Evolutionary conservation across 2,329 filamentous ascomycete species (phyloP), one percentile per base, ranked within the genome.

Genomic region (Pseudogymnoascus sp.): DNA sequence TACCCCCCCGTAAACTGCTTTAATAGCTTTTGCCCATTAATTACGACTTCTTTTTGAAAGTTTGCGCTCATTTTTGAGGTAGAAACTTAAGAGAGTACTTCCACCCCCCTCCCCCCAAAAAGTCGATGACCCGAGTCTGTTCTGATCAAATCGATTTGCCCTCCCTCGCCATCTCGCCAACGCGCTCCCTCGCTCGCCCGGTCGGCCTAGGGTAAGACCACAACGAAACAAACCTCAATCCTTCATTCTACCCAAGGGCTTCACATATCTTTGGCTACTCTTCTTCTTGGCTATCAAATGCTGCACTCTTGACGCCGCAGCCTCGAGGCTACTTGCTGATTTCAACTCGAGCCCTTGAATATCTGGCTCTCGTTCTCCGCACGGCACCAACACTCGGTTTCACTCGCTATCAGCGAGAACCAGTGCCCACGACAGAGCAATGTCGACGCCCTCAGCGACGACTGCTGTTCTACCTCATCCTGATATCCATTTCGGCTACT

Each of bases 391-490:
- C 42, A 28, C 42, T 49, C 42, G 42, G 42, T 49, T 49, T 49
- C 42, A 49, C 42, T 49, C 42, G 23, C 42, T 49, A 49, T 49
- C 42, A 49, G 42, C 42, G 42, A 49, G 42, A 49, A 23, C 19
- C 4, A 49, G 42, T 49, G 42, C 55, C 55, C 55, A 39, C 35
- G 55, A 59, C 33, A 49, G 59, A 58, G 69, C 65, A 66, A 92
- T 93, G 90, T 92, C 90, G 80, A 92, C 89, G 69, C 89, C 90
- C 69, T 91, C 89, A 66, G 89, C 87, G 72, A 87, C 87, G 71
- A 89, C 87, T 74, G 86, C 86, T 72, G 88, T 86, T 68, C 80
- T 90, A 72, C 86, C 86, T 73, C 84, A 83, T 71, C 86, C 87
- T 75, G 84, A 86, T 75, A 82, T 83, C 65, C 82, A 82, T 71